phyloP scores from a whole-genome alignment of 192 early-diverging fungal genomes.

The Rhizophagus sp. region DNA sequence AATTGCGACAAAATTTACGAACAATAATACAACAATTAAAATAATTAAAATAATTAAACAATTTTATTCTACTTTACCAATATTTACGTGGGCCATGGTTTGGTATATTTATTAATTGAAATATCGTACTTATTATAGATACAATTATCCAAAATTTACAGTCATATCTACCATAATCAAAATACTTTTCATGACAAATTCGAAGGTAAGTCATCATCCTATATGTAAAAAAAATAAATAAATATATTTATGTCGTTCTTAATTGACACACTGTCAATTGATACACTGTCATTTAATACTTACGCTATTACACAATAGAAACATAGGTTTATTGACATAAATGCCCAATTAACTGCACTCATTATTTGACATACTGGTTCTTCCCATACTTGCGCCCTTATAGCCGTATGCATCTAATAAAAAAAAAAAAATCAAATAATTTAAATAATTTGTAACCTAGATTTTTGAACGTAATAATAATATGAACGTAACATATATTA shows the following conservation, averaged over 20 bases:
- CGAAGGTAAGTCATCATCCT: neutral
- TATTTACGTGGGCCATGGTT: neutral
- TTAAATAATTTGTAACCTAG: neutral
- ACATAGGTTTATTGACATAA: neutral
- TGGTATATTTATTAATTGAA: neutral
- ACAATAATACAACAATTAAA: too few species aligned
- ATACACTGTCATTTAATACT: neutral
- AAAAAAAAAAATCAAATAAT: neutral
- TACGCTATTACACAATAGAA: neutral
- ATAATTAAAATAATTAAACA: too few species aligned
- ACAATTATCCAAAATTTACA: neutral
- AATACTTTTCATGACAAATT: neutral
- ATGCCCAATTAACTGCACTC: neutral
- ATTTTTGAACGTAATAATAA: neutral
- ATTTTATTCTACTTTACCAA: neutral
- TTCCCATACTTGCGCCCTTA: neutral
- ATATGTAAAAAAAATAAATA: neutral
- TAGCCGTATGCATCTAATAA: neutral
- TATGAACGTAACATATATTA: neutral
- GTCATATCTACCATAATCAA: conserved; percentile 2
- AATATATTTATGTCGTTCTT: neutral
- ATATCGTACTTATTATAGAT: too few species aligned
- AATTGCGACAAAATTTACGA: too few species aligned
- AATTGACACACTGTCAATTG: too few species aligned
- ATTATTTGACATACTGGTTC: neutral